phyloP scores from a whole-genome alignment of 2,329 filamentous ascomycete genomes.

The Cladosporium sp. region DNA sequence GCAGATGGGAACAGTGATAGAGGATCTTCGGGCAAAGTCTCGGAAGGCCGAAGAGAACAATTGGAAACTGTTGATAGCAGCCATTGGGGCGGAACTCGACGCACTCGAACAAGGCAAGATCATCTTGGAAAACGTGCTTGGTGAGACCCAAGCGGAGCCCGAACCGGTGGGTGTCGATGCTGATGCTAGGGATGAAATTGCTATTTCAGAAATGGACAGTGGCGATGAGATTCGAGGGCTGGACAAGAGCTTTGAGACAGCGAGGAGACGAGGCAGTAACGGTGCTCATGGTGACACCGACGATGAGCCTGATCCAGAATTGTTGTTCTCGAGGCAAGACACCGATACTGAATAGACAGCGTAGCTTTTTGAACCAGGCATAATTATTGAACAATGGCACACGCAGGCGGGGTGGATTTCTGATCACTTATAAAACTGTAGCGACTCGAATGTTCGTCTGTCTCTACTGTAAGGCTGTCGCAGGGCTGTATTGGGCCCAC shows the following conservation, averaged over 20 bases:
- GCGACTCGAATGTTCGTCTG: neutral
- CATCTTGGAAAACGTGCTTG: slow-evolving; percentile 51
- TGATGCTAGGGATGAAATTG: neutral
- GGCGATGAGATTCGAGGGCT: slow-evolving; percentile 33
- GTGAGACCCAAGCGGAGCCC: slow-evolving; percentile 11
- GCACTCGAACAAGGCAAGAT: slow-evolving; percentile 62
- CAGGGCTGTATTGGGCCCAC: neutral
- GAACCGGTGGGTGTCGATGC: neutral
- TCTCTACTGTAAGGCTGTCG: neutral
- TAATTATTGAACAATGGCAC: neutral
- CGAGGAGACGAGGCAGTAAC: slow-evolving; percentile 28
- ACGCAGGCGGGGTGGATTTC: neutral
- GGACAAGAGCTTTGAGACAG: slow-evolving; percentile 37
- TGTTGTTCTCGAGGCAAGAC: slow-evolving; percentile 50
- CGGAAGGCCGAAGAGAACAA: slow-evolving; percentile 59
- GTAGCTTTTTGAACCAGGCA: neutral
- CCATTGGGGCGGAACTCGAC: slow-evolving; percentile 71
- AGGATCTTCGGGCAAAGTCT: slow-evolving; percentile 56
- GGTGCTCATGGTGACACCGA: slow-evolving; percentile 38
- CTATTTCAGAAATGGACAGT: slow-evolving; percentile 20
- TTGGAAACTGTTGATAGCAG: slow-evolving; percentile 75
- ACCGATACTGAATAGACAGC: slow-evolving; percentile 11
- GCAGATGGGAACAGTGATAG: slow-evolving; percentile 59
- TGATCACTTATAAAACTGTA: neutral
- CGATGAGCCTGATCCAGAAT: slow-evolving; percentile 50